Evolutionary conservation across 2,329 filamentous ascomycete genomes (phyloP).

Genomic region (Microsporum ferrugineum): DNA sequence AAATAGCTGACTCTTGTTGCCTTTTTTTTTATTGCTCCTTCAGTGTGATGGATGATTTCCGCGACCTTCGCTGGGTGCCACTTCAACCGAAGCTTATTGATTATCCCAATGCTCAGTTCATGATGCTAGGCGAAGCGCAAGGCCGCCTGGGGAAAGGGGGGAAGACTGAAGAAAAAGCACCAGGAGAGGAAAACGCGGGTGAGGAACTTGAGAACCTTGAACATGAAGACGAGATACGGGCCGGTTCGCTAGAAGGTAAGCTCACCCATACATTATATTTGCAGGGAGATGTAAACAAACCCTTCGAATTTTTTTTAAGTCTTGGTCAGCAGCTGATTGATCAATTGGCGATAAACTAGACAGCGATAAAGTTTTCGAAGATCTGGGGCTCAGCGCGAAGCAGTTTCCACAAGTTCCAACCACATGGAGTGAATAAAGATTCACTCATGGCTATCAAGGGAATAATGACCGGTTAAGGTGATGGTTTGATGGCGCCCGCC

Average conservation of each 20-base stretch:
- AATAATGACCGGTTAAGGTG: background rate
- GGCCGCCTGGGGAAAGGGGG: conserved; percentile 27
- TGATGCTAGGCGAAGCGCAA: conserved; percentile 56
- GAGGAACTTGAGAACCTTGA: conserved; percentile 65
- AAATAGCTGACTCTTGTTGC: background rate
- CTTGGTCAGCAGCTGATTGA: background rate
- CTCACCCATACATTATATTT: background rate
- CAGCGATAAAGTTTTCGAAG: conserved; percentile 50
- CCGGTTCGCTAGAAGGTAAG: conserved; percentile 47
- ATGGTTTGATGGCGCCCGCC: background rate
- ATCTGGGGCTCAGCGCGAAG: conserved; percentile 47
- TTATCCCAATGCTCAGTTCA: conserved; percentile 61
- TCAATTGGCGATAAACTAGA: conserved; percentile 26
- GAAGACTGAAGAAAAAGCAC: conserved; percentile 24
- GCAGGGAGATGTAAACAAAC: background rate
- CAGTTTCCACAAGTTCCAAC: conserved; percentile 55
- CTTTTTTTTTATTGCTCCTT: background rate
- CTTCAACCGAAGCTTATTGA: conserved; percentile 62
- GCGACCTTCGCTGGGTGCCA: conserved; percentile 60
- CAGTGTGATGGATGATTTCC: conserved; percentile 61
- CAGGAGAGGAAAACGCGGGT: conserved; percentile 52
- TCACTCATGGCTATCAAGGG: background rate
- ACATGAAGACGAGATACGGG: conserved; percentile 59
- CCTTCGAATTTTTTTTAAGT: background rate
- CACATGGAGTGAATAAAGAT: conserved; percentile 39